Base-by-base conservation (phyloP, 1,284 basidiomycete genomes). In the Puccinia horiana region DNA sequence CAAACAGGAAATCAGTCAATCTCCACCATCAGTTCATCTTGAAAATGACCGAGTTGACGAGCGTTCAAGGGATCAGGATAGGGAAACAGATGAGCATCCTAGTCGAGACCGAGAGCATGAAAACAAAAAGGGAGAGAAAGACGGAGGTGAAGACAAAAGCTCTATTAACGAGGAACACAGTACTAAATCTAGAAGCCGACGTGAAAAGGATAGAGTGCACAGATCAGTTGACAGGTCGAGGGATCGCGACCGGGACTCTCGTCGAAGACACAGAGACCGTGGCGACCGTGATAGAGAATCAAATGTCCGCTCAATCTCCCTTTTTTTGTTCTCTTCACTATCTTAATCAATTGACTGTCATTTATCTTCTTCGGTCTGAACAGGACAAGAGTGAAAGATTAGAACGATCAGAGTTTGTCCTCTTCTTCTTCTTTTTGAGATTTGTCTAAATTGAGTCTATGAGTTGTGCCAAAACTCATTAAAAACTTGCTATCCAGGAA, bases 391-490 rank as follows among this genome's bases (percentile, higher is more conserved):
- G 63, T 52, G 47, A 79, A 54, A n/a, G 65, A 26, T 70, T 67
- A 20, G 77, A 79, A n/a, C 65, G 67, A 56, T 32, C 52, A 52
- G 77, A 79, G 77, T 79, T n/a, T 40, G 65, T 79, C 49, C 16
- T 58, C 14, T 18, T 26, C 49, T 40, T 37, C n/a, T 40, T 52
- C 44, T 69, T 18, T 26, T 26, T n/a, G n/a, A n/a, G 63, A 14
- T 32, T 35, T 61, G 23, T 8, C 29, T n/a, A n/a, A n/a, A n/a
- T n/a, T n/a, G 65, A 37, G 26, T 16, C 29, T 32, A 12, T 32
- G 42, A 44, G 11, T 35, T 23, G 12, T 75, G 52, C 18, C 49
- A 37, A 29, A 58, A 44, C 37, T 37, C 8, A 67, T 67, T 35
- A 42, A 44, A n/a, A 16, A 18, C n/a, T 67, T 44, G 18, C 44